phyloP scores from a whole-genome alignment of 2,329 filamentous ascomycete genomes.

The Cadophora luteo-olivacea region DNA sequence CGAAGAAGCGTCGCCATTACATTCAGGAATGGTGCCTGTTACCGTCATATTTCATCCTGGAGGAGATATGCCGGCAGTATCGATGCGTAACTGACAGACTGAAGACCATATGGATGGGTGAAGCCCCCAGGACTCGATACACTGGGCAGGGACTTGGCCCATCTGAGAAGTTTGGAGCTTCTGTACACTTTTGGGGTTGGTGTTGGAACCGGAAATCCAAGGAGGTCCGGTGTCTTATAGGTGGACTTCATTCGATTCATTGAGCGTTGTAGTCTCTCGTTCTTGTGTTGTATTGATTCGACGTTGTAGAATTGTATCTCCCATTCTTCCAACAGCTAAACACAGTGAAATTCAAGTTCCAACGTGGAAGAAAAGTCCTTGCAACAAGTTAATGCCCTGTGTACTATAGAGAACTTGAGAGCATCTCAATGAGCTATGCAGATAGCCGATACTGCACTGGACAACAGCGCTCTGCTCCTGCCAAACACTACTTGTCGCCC shows the following conservation, averaged over 20 bases:
- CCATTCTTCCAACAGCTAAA: background rate
- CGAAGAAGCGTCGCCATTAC: background rate
- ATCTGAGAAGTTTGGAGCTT: too few relatives aligned
- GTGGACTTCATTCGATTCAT: background rate
- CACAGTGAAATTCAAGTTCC: background rate
- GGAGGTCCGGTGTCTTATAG: too few relatives aligned
- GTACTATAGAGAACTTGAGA: background rate
- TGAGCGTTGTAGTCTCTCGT: background rate
- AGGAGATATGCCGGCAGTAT: background rate
- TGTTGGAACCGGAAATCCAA: too few relatives aligned
- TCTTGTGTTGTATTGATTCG: background rate
- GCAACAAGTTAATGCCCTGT: background rate
- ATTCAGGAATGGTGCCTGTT: background rate
- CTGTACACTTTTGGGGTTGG: too few relatives aligned
- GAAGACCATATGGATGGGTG: too few relatives aligned
- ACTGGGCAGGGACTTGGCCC: too few relatives aligned
- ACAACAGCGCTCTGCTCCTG: background rate
- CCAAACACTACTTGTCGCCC: too few relatives aligned
- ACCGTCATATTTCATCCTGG: background rate
- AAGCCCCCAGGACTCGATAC: too few relatives aligned
- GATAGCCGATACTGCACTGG: background rate
- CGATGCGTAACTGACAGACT: background rate
- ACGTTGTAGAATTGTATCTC: background rate
- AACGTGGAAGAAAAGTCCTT: background rate
- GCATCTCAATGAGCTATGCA: background rate